Percentiles rank a stretch among this genome's conserved stretches.
These are phyloP conservation scores for Ceratocystis papillata DNA, from an alignment of 2,329 filamentous ascomycete species.

Conservation along the genomic window DNA sequence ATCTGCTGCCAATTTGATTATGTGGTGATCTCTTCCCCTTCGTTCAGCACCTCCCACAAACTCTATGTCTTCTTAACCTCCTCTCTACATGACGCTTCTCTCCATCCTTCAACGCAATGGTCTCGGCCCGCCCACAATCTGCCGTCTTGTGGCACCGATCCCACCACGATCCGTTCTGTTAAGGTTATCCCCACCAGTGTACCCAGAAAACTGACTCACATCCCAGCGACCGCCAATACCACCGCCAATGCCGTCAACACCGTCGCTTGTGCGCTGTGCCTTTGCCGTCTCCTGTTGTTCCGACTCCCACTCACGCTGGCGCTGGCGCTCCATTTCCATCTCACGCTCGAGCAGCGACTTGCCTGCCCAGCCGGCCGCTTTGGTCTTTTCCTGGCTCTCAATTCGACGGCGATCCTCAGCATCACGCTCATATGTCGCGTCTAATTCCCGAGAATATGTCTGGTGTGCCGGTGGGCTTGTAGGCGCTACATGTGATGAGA, in stretches of 20 bases:
- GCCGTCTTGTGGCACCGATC: slow-evolving; percentile 59
- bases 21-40: neutral
- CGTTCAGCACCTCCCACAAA: neutral
- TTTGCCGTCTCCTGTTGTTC: slow-evolving; percentile 54
- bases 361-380: slow-evolving; percentile 48
- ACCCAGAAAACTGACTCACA: slow-evolving; percentile 63
- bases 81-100: slow-evolving; percentile 34
- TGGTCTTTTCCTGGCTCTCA: slow-evolving; percentile 49
- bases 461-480: slow-evolving; percentile 38
- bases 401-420: slow-evolving; percentile 51
- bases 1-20: neutral
- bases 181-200: slow-evolving; percentile 63
- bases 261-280: slow-evolving; percentile 41
- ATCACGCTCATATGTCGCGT: slow-evolving; percentile 50
- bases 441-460: slow-evolving; percentile 46
- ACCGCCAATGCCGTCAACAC: slow-evolving; percentile 53
- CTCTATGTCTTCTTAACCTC: neutral
- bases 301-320: slow-evolving; percentile 71
- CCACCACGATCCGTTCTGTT: slow-evolving; percentile 51
- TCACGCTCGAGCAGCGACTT: slow-evolving; percentile 61
- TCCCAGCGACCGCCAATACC: slow-evolving; percentile 62
- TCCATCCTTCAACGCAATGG: slow-evolving; percentile 30
- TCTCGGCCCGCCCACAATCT: slow-evolving; percentile 66
- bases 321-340: slow-evolving; percentile 67
- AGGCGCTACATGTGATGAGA: slow-evolving; percentile 32